Percentiles rank a stretch among this genome's conserved stretches.
Evolutionary conservation across 2,329 filamentous ascomycete species (phyloP).

Genomic region (Sporothrix brasiliensis): DNA sequence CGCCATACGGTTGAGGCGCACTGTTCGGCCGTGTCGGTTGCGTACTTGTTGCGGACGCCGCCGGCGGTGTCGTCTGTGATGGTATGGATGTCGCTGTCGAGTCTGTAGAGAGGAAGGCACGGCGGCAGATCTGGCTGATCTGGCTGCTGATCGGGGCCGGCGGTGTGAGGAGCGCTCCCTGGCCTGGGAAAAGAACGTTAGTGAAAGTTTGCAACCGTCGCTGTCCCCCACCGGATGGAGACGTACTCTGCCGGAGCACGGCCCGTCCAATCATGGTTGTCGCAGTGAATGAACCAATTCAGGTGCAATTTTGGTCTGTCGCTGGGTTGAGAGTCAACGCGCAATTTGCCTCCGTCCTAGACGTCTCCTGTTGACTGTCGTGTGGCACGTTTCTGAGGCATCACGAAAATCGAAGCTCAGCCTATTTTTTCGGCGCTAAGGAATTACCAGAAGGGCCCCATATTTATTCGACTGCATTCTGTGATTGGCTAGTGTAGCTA

Average conservation of each 20-base stretch:
- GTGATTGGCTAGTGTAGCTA: neutral
- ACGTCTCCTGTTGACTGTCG: neutral
- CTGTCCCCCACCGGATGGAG: too few relatives aligned
- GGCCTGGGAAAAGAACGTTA: conserved; percentile 48
- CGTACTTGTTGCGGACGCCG: neutral
- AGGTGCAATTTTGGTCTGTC: neutral
- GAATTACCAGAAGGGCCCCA: neutral
- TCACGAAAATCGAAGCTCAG: conserved; percentile 23
- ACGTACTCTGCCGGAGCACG: conserved; percentile 58
- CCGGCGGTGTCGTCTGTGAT: conserved; percentile 13
- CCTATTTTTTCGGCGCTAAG: conserved; percentile 29
- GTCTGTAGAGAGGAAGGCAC: conserved; percentile 44
- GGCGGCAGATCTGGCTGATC: conserved; percentile 44
- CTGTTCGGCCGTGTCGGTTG: neutral
- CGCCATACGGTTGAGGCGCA: neutral
- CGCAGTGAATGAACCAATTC: neutral
- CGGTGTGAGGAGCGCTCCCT: conserved; percentile 51
- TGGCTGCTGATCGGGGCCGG: conserved; percentile 34
- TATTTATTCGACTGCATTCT: neutral
- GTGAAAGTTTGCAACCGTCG: neutral
- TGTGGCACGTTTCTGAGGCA: conserved; percentile 16
- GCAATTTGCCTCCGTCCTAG: neutral
- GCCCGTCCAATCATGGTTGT: conserved; percentile 60
- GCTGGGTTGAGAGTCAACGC: neutral
- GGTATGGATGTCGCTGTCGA: conserved; percentile 34